phyloP scores from a whole-genome alignment of 495 filamentous ascomycete species.

The Podospora sp. region DNA sequence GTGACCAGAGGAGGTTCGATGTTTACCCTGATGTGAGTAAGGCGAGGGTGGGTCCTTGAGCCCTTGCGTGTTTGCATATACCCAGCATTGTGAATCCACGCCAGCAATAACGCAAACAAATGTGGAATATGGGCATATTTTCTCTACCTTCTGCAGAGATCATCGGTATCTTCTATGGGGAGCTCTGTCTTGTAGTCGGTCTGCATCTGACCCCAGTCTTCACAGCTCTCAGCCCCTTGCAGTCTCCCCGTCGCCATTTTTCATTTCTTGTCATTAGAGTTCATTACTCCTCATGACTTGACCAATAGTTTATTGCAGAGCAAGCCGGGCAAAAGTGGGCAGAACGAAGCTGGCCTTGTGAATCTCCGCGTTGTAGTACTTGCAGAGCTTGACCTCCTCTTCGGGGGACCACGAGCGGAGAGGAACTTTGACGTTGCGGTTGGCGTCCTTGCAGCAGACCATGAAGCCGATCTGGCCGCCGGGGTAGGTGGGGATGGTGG shows the following conservation, averaged over 20 bases:
- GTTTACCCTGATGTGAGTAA: constrained; percentile 89
- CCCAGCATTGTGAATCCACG: not conserved
- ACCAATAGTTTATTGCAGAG: constrained; percentile 53
- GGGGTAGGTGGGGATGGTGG: constrained; percentile 98
- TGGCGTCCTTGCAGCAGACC: constrained; percentile 95
- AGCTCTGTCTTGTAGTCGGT: not conserved
- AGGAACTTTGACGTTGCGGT: constrained; percentile 79
- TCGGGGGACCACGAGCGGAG: constrained; percentile 75
- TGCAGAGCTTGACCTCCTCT: constrained; percentile 88
- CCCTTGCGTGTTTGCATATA: constrained; percentile 2
- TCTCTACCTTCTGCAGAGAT: not conserved
- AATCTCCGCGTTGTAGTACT: constrained; percentile 95
- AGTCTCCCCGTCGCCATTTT: not conserved
- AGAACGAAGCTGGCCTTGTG: constrained; percentile 92
- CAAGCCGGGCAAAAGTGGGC: constrained; percentile 87
- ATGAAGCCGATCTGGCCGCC: constrained; percentile 99
- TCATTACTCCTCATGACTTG: not conserved
- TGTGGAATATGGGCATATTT: not conserved
- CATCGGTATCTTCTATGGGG: not conserved
- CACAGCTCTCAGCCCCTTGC: not conserved
- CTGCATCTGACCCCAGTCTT: not conserved
- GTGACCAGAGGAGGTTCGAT: constrained; percentile 87
- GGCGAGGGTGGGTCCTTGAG: constrained; percentile 39
- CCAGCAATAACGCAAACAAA: not conserved
- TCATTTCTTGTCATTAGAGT: not conserved